Base-by-base conservation (phyloP, 306 rosid species). In the Coriaria nepalensis region DNA sequence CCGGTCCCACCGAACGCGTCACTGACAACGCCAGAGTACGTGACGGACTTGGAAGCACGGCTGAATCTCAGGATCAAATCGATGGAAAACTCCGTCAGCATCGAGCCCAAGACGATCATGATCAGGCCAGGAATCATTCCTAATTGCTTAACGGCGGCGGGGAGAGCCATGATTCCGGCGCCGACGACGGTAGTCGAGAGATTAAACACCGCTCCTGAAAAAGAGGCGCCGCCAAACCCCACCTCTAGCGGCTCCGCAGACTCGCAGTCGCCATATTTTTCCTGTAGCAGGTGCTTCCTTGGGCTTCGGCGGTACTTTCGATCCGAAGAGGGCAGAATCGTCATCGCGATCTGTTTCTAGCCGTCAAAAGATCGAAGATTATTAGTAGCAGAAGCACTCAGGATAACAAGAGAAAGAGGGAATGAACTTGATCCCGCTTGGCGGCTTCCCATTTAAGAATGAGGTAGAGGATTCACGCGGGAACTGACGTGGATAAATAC, bases 91-190 rank as follows among this genome's bases (percentile, higher is more conserved):
- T 78, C 78, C 0, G 87, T 81, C 40, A 81, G 29, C 58, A 65
- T 43, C 4, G 85, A 72, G 13, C 64, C 72, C 10, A 81, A 39
- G 6, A 52, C 47, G 45, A 81, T 81, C 77, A 74, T 51, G 29
- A 64, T 4, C 0, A 81, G 54, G 6, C 92, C 82, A 0, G 72
- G 81, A 40, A 74, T 29, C 5, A 78, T 40, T 10, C 93, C 93
- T 71, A 78, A 47, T 33, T 74, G 78, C 53, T 78, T 81, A 35
- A 78, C 63, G 59, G 64, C 56, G 10, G 86, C 75, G 5, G 93
- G 93, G 0, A 81, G 78, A 40, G 93, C 93, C 93, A 81, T 81
- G 70, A 81, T 77, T 7, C 86, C 86, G 38, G 78, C 93, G 14
- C 93, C 93, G 32, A 81, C 78, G 20, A 81, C 45, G 8, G 93